phyloP scores from a whole-genome alignment of 164 flowering plant genomes.

The Stephania japonica region DNA sequence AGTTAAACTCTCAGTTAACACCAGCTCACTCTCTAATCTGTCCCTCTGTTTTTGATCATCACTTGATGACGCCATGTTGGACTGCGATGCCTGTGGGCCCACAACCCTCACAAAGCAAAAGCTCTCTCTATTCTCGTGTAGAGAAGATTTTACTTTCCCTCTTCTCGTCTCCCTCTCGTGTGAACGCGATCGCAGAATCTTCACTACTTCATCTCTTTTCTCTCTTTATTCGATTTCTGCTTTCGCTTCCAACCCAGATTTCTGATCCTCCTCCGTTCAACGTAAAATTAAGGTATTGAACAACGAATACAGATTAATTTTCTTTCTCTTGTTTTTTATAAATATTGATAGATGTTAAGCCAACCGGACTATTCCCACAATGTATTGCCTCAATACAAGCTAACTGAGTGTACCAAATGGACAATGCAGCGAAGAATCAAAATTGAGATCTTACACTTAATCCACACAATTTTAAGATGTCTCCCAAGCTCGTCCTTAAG shows the following conservation, averaged over 20 bases:
- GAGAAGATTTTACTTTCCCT: conserved; percentile 18
- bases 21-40: too few species aligned
- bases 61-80: background rate
- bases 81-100: background rate
- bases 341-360: too few species aligned
- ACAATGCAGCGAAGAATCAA: too few species aligned
- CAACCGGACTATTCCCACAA: too few species aligned
- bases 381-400: too few species aligned
- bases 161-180: conserved; percentile 19
- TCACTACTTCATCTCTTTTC: conserved; percentile 11
- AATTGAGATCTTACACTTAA: too few species aligned
- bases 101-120: background rate
- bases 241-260: conserved; percentile 7
- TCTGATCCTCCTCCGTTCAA: background rate
- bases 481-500: too few species aligned
- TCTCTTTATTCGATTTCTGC: background rate
- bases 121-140: conserved; percentile 35
- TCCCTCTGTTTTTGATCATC: background rate
- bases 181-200: conserved; percentile 20
- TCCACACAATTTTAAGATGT: too few species aligned
- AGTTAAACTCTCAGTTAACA: too few species aligned
- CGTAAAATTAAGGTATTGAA: background rate
- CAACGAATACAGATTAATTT: too few species aligned
- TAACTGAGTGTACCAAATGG: too few species aligned
- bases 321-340: too few species aligned